Conservation (phyloP, 129 eudicot species). For the Arctium lappa region DNA sequence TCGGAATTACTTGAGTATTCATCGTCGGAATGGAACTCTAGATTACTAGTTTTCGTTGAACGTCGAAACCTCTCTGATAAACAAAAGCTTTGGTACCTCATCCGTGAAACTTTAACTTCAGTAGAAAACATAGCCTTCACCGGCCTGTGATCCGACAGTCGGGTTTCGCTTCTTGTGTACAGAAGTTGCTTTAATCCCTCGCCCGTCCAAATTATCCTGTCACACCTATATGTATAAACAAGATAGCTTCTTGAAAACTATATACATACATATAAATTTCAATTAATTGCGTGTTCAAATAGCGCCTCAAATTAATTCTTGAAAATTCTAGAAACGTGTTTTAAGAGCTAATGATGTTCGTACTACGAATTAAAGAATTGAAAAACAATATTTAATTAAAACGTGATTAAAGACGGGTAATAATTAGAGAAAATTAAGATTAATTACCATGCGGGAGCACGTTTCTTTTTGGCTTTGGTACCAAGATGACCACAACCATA, state of each 20-base stretch:
- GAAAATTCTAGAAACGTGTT: not conserved
- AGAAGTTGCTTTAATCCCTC: conserved; percentile 55
- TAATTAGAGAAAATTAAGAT: not conserved
- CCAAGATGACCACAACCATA: conserved; percentile 40
- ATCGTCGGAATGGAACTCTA: conserved; percentile 31
- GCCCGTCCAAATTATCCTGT: conserved; percentile 71
- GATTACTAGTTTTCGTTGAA: not conserved
- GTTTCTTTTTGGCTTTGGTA: conserved; percentile 52
- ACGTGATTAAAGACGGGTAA: not conserved
- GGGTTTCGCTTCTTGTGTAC: conserved; percentile 53
- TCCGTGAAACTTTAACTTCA: conserved; percentile 44
- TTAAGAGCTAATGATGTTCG: not conserved
- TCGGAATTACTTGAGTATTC: conserved; percentile 24
- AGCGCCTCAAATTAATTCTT: not conserved
- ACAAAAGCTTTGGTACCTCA: conserved; percentile 39
- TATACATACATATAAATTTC: not conserved
- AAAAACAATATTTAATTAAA: not conserved
- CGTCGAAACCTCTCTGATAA: conserved; percentile 54
- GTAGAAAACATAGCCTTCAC: conserved; percentile 56
- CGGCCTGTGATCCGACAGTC: conserved; percentile 66
- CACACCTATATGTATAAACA: conserved; percentile 45
- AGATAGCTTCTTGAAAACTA: not conserved
- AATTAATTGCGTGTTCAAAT: too few species aligned
- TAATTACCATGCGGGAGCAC: conserved; percentile 81
- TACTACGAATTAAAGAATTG: not conserved